Evolutionary conservation across 2,329 filamentous ascomycete genomes (phyloP).

Genomic region (Rhynchosporium secalis): DNA sequence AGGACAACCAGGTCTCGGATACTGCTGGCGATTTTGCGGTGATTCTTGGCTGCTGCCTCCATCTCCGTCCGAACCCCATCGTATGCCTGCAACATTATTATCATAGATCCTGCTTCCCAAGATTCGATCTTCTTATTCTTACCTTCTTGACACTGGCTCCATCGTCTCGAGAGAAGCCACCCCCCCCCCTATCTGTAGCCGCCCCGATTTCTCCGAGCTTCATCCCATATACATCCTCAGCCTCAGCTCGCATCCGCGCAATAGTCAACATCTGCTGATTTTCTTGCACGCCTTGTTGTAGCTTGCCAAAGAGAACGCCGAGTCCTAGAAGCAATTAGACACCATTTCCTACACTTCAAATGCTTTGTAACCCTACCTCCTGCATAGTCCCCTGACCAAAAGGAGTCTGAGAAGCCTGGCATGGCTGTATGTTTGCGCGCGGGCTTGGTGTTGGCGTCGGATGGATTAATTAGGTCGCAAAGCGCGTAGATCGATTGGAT

Average conservation of each 20-base stretch:
- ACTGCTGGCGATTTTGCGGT: slow-evolving; percentile 93
- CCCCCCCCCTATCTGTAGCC: slow-evolving; percentile 75
- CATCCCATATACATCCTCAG: slow-evolving; percentile 85
- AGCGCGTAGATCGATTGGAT: neutral
- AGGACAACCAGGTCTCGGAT: slow-evolving; percentile 94
- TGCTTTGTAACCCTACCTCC: slow-evolving; percentile 59
- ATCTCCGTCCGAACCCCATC: slow-evolving; percentile 92
- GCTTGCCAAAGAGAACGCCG: slow-evolving; percentile 91
- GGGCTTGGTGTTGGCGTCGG: neutral
- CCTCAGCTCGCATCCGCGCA: slow-evolving; percentile 91
- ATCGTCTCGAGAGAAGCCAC: slow-evolving; percentile 88
- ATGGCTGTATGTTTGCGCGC: slow-evolving; percentile 50
- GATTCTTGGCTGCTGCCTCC: slow-evolving; percentile 84
- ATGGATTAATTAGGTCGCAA: neutral
- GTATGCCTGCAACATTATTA: slow-evolving; percentile 66
- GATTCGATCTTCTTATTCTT: slow-evolving; percentile 47
- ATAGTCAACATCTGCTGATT: slow-evolving; percentile 92
- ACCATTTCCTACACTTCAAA: slow-evolving; percentile 30
- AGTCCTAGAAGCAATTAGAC: slow-evolving; percentile 56
- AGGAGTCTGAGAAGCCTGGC: slow-evolving; percentile 91
- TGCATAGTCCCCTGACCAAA: slow-evolving; percentile 98
- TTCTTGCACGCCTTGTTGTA: slow-evolving; percentile 93
- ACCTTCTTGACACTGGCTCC: slow-evolving; percentile 96
- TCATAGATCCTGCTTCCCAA: slow-evolving; percentile 11
- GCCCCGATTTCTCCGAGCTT: slow-evolving; percentile 80